Conservation (phyloP, 768 basidiomycete species). For the Rhodotorula diobovata region DNA sequence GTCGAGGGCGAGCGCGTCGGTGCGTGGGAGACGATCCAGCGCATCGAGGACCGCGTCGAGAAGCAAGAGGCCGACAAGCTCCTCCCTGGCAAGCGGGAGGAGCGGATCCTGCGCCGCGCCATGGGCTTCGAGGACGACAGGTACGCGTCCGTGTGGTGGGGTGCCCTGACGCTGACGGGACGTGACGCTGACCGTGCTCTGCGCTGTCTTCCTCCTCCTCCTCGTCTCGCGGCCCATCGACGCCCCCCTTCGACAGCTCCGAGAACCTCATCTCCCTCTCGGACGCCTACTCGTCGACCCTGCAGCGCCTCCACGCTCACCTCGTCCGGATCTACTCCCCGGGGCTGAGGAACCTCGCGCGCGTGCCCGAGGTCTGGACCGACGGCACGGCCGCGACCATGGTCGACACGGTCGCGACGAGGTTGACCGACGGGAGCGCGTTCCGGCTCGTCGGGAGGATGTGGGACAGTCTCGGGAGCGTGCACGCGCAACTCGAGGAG, state of each 20-base stretch:
- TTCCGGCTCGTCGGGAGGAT: conserved; percentile 20
- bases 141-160: not conserved
- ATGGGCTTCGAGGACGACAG: conserved; percentile 22
- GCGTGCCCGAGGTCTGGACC: conserved; percentile 23
- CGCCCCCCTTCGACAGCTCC: too few relatives aligned
- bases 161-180: too few relatives aligned
- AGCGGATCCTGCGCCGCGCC: conserved; percentile 12
- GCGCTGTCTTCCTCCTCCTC: too few relatives aligned
- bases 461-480: not conserved
- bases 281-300: conserved; percentile 17
- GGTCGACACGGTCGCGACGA: conserved; percentile 13
- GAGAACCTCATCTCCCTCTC: conserved; percentile 33
- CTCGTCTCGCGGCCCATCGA: too few relatives aligned
- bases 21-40: conserved; percentile 20
- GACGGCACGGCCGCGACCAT: conserved; percentile 34
- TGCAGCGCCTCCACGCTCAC: conserved; percentile 36
- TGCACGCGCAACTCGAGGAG: conserved; percentile 9
- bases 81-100: conserved; percentile 12
- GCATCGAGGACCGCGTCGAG: conserved; percentile 14
- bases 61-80: not conserved
- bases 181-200: too few relatives aligned
- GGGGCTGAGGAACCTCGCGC: conserved; percentile 16
- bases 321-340: conserved; percentile 39
- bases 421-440: conserved; percentile 34
- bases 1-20: conserved; percentile 6